Base-by-base conservation (phyloP, 2,329 filamentous ascomycete genomes). In the Coccinonectria pachysandricola region DNA sequence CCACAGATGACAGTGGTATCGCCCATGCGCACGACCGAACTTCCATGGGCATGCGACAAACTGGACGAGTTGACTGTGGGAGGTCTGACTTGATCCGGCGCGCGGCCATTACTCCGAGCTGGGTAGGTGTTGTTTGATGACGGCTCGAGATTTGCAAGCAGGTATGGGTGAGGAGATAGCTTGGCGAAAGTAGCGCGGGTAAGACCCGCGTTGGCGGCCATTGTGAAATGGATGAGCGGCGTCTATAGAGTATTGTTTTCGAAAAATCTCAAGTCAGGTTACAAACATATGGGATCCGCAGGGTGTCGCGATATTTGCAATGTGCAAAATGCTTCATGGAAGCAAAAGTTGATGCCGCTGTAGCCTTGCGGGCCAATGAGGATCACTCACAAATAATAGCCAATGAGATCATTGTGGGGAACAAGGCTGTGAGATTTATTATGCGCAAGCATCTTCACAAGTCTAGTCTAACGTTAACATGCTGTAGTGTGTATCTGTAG, bases 1-100 rank as follows among this genome's bases (percentile, higher is more conserved):
- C 88, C 91, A 50, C 87, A 95, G 19, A 98, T 87, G n/a, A 87
- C 84, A 1, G 85, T 86, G 1, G 88, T 96, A 53, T 92, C 84
- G 23, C 91, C 91, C 26, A 82, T 65, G 18, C 91, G 75, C 25
- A 96, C 81, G 1, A 96, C 79, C 1, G 88, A 80, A 45, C 84
- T 92, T 26, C 91, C 91, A 50, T 93, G 79, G 30, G 85, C 80
- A 53, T 98, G 86, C 1, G 85, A 83, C 25, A 98, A 64, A 12
- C 84, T 91, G 14, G 82, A 81, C 0, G 75, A 75, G 55, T 95
- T 91, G 43, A 91, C 66, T 17, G 76, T 75, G n/a, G 81, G 75
- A 12, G 65, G 54, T 22, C 91, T 78, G 32, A 77, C 73, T 45
- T 87, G 70, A 15, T 69, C 61, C 6, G 82, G 72, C 3, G 65